These are phyloP conservation scores for Dovyalis caffra DNA, from an alignment of 345 rosid species.

Conservation along the genomic window DNA sequence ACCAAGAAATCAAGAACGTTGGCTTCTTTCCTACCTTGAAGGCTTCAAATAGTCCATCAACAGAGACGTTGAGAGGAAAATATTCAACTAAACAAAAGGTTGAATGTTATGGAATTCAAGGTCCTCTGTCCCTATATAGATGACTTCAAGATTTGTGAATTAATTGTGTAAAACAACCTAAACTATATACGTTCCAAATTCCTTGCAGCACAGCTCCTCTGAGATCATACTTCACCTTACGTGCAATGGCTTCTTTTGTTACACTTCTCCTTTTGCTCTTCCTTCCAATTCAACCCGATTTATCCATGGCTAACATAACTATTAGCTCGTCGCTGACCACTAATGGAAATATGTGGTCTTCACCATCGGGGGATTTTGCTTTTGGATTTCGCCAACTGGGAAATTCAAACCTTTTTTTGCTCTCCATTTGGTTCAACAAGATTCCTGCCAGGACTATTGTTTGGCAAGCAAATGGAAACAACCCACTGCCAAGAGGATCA, in stretches of 20 bases:
- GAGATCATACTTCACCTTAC: neutral
- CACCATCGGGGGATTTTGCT: slow-evolving; percentile 26
- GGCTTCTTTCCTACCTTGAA: no score
- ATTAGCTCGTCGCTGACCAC: neutral
- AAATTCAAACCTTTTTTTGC: slow-evolving; percentile 23
- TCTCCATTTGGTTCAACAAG: slow-evolving; percentile 34
- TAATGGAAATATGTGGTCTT: slow-evolving; percentile 11
- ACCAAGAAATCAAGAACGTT: no score
- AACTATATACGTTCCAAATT: neutral
- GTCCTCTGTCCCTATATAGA: no score
- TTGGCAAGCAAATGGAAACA: slow-evolving; percentile 29
- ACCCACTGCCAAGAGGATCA: slow-evolving; percentile 26
- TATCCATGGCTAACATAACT: neutral
- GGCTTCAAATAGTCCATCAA: no score
- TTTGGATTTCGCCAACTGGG: slow-evolving; percentile 25
- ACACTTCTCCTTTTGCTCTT: neutral
- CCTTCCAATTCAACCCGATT: neutral
- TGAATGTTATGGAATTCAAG: no score
- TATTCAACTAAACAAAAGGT: no score
- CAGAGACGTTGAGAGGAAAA: no score
- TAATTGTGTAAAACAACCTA: neutral
- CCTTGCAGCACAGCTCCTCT: neutral
- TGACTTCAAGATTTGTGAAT: neutral
- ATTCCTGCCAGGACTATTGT: slow-evolving; percentile 30
- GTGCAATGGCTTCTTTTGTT: neutral